Percentiles rank a stretch among this genome's conserved stretches.
phyloP scores from a whole-genome alignment of 2,329 filamentous ascomycete species.

The Pezicula neosporulosa region DNA sequence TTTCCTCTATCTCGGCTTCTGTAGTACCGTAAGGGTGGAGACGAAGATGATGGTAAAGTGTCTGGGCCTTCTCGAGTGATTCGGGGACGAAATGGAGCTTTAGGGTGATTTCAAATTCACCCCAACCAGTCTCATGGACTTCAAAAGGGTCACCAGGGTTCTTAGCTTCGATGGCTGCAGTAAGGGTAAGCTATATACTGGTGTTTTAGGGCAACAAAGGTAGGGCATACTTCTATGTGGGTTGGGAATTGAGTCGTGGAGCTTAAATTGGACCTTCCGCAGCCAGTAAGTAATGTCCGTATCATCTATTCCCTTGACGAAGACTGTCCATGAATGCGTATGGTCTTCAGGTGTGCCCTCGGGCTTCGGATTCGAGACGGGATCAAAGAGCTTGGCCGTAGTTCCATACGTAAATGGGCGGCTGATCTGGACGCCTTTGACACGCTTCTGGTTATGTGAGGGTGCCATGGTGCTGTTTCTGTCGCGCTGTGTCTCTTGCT shows the following conservation, averaged over 20 bases:
- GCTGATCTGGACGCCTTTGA: constrained; percentile 62
- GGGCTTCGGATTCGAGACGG: constrained; percentile 73
- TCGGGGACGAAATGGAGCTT: constrained; percentile 91
- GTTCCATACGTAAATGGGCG: constrained; percentile 73
- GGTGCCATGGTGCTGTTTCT: constrained; percentile 47
- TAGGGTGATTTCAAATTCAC: constrained; percentile 95
- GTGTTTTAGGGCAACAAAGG: not conserved
- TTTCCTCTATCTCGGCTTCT: constrained; percentile 64
- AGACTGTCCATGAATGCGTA: constrained; percentile 95
- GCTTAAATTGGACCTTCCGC: constrained; percentile 95
- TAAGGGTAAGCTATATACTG: not conserved
- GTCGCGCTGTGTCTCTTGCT: not conserved
- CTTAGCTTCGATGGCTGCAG: constrained; percentile 66
- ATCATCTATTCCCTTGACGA: constrained; percentile 85
- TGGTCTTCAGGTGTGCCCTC: constrained; percentile 79
- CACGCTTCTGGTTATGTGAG: constrained; percentile 54
- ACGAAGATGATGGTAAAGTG: constrained; percentile 88
- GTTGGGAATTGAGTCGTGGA: constrained; percentile 95
- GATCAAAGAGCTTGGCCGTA: constrained; percentile 76
- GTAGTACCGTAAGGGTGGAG: constrained; percentile 86
- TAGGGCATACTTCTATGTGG: constrained; percentile 66
- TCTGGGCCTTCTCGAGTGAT: constrained; percentile 88
- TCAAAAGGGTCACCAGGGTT: constrained; percentile 64
- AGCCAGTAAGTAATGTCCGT: constrained; percentile 94
- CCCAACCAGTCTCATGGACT: constrained; percentile 92